phyloP scores from a whole-genome alignment of 75 land plant species.

The Cupressus sempervirens region DNA sequence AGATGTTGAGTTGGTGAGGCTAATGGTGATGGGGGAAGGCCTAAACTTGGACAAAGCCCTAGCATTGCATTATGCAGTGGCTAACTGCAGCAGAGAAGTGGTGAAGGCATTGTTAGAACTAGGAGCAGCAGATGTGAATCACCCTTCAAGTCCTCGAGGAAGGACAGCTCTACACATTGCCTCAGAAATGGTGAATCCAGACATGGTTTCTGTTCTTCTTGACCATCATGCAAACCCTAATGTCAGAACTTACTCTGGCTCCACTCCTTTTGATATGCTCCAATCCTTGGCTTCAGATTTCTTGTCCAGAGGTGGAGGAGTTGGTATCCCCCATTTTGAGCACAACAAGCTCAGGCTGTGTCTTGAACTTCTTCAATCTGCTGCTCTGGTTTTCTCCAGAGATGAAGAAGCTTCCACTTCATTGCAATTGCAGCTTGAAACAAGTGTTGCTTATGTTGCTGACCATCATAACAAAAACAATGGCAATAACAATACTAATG shows the following conservation, averaged over 20 bases:
- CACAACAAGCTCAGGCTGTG: constrained; percentile 89
- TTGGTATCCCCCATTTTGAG: constrained; percentile 56
- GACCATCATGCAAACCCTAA: constrained; percentile 96
- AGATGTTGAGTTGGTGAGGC: constrained; percentile 91
- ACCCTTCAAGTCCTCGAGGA: constrained; percentile 67
- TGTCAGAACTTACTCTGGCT: constrained; percentile 62
- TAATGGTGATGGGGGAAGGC: constrained; percentile 99
- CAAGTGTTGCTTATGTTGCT: no score
- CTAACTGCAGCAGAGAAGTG: constrained; percentile 82
- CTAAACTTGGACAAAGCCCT: constrained; percentile 81
- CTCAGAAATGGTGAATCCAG: constrained; percentile 75
- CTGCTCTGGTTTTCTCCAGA: constrained; percentile 52
- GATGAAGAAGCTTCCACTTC: constrained; percentile 37
- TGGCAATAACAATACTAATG: not conserved
- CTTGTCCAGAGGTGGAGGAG: constrained; percentile 50
- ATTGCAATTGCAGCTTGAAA: not conserved
- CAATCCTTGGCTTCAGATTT: constrained; percentile 61
- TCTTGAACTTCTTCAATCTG: constrained; percentile 89
- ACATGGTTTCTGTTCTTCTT: constrained; percentile 88
- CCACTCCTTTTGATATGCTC: constrained; percentile 77
- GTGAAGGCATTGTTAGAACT: constrained; percentile 88
- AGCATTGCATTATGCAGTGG: constrained; percentile 87
- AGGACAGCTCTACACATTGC: constrained; percentile 86
- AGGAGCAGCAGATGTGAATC: constrained; percentile 89
- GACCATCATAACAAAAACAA: not conserved